These are phyloP conservation scores for Tetracladium marchalianum DNA, from an alignment of 495 filamentous ascomycete species.

Conservation along the genomic window DNA sequence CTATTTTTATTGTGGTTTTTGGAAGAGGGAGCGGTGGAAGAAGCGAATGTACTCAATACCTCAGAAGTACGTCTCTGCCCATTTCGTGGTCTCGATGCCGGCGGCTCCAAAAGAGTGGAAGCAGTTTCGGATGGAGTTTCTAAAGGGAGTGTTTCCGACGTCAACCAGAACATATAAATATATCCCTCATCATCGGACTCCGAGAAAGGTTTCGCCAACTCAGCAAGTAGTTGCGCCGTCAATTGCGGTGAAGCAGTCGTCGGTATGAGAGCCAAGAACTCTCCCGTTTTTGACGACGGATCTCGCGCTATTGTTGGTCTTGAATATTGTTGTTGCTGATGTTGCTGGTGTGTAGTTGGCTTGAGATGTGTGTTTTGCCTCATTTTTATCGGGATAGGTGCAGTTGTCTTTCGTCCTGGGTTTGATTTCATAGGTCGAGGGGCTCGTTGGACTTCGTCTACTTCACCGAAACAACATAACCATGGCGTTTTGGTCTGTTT, in stretches of 20 bases:
- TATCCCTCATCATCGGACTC: slow-evolving; percentile 74
- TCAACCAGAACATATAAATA: slow-evolving; percentile 97
- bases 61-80: slow-evolving; percentile 52
- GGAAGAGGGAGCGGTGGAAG: background rate
- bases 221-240: slow-evolving; percentile 54
- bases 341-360: too few relatives aligned
- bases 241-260: slow-evolving; percentile 48
- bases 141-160: slow-evolving; percentile 39
- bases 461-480: slow-evolving; percentile 17
- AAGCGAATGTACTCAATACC: slow-evolving; percentile 45
- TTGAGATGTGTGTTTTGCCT: background rate
- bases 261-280: slow-evolving; percentile 62
- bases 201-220: slow-evolving; percentile 77
- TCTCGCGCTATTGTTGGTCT: slow-evolving; percentile 13
- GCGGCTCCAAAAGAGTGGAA: slow-evolving; percentile 43
- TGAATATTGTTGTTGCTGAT: background rate
- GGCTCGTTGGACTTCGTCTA: slow-evolving; percentile 9
- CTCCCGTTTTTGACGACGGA: slow-evolving; percentile 32
- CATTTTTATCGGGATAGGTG: slow-evolving; percentile 2
- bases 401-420: slow-evolving; percentile 1
- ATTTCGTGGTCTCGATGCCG: slow-evolving; percentile 27
- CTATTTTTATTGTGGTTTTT: slow-evolving; percentile 44
- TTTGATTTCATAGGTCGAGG: slow-evolving; percentile 14
- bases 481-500: slow-evolving; percentile 10
- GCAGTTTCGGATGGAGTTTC: slow-evolving; percentile 48